Conservation (phyloP, 2,329 filamentous ascomycete genomes). For the Leptographium flavum region DNA sequence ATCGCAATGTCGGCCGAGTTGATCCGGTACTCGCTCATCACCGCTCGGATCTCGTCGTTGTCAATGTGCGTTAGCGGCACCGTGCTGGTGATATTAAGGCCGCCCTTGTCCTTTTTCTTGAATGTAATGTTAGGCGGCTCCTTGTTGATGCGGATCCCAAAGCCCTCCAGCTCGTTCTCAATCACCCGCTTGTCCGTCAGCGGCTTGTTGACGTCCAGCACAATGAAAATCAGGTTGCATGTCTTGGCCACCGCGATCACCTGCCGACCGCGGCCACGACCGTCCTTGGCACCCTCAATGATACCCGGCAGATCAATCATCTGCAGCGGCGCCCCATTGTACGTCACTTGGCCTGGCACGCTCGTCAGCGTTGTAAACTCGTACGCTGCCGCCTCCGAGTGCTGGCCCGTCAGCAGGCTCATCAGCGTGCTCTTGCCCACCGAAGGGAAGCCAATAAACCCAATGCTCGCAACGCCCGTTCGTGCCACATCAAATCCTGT, state of each 20-base stretch:
- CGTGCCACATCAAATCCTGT: conserved; percentile 93
- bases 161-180: conserved; percentile 87
- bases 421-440: conserved; percentile 98
- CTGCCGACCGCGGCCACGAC: conserved; percentile 91
- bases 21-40: conserved; percentile 95
- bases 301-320: conserved; percentile 98
- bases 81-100: conserved; percentile 90
- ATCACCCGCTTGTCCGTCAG: conserved; percentile 94
- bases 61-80: conserved; percentile 85
- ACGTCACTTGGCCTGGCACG: conserved; percentile 87
- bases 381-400: conserved; percentile 93
- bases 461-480: conserved; percentile 92
- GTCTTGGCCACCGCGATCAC: conserved; percentile 99
- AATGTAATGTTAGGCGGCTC: conserved; percentile 95
- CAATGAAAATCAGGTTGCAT: conserved; percentile 96
- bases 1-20: conserved; percentile 95
- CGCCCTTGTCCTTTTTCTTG: conserved; percentile 98
- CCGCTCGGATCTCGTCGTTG: conserved; percentile 91
- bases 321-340: conserved; percentile 95
- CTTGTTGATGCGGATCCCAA: conserved; percentile 97
- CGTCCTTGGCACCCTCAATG: conserved; percentile 96
- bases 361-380: conserved; percentile 98
- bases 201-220: conserved; percentile 96
- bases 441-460: conserved; percentile 95
- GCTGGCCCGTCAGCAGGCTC: conserved; percentile 86